phyloP scores from a whole-genome alignment of 192 early-diverging fungal genomes.

The Linnemannia hyalina region DNA sequence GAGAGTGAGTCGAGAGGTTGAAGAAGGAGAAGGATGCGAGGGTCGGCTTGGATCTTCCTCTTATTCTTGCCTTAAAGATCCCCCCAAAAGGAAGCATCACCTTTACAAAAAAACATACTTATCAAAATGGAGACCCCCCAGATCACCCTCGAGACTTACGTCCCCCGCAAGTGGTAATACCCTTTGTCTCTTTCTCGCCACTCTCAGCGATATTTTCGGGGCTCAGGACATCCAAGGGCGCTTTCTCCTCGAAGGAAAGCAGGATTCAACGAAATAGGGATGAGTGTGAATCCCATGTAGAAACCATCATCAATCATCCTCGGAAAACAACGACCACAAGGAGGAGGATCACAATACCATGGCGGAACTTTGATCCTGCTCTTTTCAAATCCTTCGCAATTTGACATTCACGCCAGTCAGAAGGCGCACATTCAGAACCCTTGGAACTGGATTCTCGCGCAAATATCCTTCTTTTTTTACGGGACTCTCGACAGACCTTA shows the following conservation, averaged over 20 bases:
- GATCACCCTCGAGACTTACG: slow-evolving; percentile 58
- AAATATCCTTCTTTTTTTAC: not conserved
- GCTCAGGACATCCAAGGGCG: not conserved
- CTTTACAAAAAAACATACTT: slow-evolving; percentile 18
- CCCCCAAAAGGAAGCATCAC: slow-evolving; percentile 41
- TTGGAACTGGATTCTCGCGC: not conserved
- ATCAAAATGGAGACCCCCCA: slow-evolving; percentile 53
- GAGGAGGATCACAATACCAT: not conserved
- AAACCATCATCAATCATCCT: slow-evolving; percentile 36
- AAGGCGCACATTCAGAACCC: not conserved
- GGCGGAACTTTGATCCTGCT: not conserved
- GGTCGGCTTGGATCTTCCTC: slow-evolving; percentile 21
- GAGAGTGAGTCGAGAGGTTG: not conserved
- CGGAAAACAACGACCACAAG: not conserved
- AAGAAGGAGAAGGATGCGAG: not conserved
- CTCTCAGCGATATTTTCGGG: not conserved
- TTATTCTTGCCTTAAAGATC: slow-evolving; percentile 58
- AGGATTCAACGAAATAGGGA: not conserved
- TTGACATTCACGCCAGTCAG: not conserved
- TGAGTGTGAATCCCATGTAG: slow-evolving; percentile 22
- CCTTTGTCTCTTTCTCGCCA: not conserved
- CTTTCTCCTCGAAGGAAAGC: not conserved
- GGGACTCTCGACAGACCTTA: not conserved
- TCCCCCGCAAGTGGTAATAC: slow-evolving; percentile 57
- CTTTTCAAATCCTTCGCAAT: not conserved